Evolutionary conservation across 139 green algal species (phyloP).

Genomic region (Tetradesmus obliquus): DNA sequence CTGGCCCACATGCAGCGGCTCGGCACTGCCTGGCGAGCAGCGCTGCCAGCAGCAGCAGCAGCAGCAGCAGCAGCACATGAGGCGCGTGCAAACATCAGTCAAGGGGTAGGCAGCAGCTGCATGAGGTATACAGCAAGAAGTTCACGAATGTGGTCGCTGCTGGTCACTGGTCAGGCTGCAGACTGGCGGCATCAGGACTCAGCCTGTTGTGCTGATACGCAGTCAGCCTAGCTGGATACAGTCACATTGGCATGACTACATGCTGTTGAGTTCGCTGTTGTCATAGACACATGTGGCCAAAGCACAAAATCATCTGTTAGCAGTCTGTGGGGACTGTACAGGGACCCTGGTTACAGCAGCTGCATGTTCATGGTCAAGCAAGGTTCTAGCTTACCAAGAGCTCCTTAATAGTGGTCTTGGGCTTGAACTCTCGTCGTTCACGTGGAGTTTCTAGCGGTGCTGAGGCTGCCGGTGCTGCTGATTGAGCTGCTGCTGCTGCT

Average conservation of each 20-base stretch:
- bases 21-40: not conserved
- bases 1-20: not conserved
- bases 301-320: not conserved
- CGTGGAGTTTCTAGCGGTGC: not conserved
- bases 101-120: too few species aligned
- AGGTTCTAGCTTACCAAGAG: constrained; percentile 7
- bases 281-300: not conserved
- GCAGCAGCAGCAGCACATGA: not conserved
- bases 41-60: not conserved
- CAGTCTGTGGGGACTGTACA: too few species aligned
- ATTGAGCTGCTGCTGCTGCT: not conserved
- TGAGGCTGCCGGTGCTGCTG: constrained; percentile 13
- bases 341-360: too few species aligned
- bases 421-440: constrained; percentile 38
- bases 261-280: too few species aligned
- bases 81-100: not conserved
- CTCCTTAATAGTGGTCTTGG: constrained; percentile 2
- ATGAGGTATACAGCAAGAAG: too few species aligned
- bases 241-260: too few species aligned
- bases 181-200: too few species aligned
- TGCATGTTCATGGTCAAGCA: not conserved
- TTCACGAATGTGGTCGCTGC: too few species aligned
- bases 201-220: not conserved
- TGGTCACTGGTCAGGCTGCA: too few species aligned
- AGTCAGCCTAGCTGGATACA: not conserved